phyloP scores from a whole-genome alignment of 768 basidiomycete species.

The Agrocybe chaxingu region DNA sequence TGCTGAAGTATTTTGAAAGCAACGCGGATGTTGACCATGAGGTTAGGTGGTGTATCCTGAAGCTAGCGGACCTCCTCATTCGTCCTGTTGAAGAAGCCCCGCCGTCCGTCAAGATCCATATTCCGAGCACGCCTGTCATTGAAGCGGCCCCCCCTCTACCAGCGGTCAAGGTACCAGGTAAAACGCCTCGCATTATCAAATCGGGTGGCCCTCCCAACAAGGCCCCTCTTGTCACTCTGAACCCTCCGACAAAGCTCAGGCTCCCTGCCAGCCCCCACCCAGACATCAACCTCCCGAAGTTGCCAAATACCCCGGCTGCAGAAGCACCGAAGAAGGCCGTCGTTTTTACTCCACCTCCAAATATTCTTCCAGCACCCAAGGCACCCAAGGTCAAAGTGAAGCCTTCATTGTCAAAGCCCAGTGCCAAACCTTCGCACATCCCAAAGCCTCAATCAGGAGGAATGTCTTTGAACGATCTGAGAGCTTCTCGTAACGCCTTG shows the following conservation, averaged over 20 bases:
- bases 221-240: slow-evolving; percentile 36
- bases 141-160: slow-evolving; percentile 59
- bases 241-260: slow-evolving; percentile 56
- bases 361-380: slow-evolving; percentile 1
- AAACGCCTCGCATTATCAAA: slow-evolving; percentile 37
- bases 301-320: slow-evolving; percentile 27
- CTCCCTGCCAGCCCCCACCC: slow-evolving; percentile 37
- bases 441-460: slow-evolving; percentile 75
- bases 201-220: slow-evolving; percentile 34
- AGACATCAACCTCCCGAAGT: slow-evolving; percentile 19
- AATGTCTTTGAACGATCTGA: slow-evolving; percentile 73
- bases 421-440: slow-evolving; percentile 44
- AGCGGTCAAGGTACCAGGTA: slow-evolving; percentile 46
- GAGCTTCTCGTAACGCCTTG: slow-evolving; percentile 70
- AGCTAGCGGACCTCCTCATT: slow-evolving; percentile 86
- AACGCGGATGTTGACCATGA: slow-evolving; percentile 79
- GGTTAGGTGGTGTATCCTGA: slow-evolving; percentile 88
- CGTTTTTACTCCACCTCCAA: slow-evolving; percentile 30
- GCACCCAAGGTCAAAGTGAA: slow-evolving; percentile 14
- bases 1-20: slow-evolving; percentile 34
- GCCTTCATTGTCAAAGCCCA: slow-evolving; percentile 15
- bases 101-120: slow-evolving; percentile 84
- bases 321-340: slow-evolving; percentile 32
- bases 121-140: slow-evolving; percentile 65
- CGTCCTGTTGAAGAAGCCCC: slow-evolving; percentile 78